phyloP scores from a whole-genome alignment of 2,329 filamentous ascomycete species.

The Colletotrichum caudatum region DNA sequence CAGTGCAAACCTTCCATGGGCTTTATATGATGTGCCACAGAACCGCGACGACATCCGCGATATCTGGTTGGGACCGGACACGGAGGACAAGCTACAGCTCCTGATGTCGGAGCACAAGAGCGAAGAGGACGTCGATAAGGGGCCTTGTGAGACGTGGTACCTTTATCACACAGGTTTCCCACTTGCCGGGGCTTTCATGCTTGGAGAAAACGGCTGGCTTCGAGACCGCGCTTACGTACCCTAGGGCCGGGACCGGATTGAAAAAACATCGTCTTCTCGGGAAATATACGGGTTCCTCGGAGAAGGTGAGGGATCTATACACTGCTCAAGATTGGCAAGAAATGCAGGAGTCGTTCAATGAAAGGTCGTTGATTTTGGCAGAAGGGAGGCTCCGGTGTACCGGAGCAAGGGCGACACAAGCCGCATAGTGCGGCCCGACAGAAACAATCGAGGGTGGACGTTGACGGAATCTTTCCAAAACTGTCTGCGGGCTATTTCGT shows the following conservation, averaged over 20 bases:
- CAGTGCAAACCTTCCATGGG: neutral
- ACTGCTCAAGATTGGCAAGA: neutral
- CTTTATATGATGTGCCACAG: neutral
- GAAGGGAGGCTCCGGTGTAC: neutral
- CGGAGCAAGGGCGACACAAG: slow-evolving; percentile 14
- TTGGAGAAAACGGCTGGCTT: neutral
- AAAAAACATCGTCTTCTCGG: neutral
- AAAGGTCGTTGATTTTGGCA: slow-evolving; percentile 10
- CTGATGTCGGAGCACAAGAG: neutral
- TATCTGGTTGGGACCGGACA: neutral
- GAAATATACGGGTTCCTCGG: neutral
- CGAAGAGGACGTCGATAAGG: neutral
- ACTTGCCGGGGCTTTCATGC: neutral
- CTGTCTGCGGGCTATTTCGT: neutral
- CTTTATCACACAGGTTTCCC: neutral
- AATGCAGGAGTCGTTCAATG: neutral
- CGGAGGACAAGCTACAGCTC: neutral
- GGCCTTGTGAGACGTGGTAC: neutral
- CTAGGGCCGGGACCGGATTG: neutral
- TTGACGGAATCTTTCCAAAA: neutral
- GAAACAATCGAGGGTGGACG: neutral
- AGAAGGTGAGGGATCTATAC: neutral
- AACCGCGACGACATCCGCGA: neutral
- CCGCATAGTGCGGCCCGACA: neutral
- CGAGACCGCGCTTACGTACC: slow-evolving; percentile 6